Conservation (phyloP, 495 filamentous ascomycete genomes). For the Penicillium mononematosum region DNA sequence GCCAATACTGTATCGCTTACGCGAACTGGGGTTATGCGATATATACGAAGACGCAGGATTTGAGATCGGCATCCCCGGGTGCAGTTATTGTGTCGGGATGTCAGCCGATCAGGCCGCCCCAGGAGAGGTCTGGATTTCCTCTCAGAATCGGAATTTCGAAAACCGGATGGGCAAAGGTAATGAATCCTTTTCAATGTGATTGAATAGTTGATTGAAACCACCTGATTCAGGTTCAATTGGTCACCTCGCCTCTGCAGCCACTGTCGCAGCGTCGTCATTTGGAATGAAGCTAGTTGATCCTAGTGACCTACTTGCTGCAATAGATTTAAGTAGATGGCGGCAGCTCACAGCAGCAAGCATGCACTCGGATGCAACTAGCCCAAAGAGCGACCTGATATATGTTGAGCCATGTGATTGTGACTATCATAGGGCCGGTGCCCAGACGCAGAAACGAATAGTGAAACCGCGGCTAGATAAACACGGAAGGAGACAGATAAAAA, state of each 20-base stretch:
- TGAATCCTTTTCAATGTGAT: not conserved
- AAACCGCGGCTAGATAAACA: not conserved
- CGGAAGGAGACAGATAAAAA: too few relatives aligned
- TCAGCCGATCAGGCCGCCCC: constrained; percentile 38
- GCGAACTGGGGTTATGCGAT: constrained; percentile 32
- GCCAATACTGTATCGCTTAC: constrained; percentile 37
- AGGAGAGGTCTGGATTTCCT: constrained; percentile 45
- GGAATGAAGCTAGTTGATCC: constrained; percentile 39
- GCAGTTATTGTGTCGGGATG: constrained; percentile 50
- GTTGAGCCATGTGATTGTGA: constrained; percentile 6
- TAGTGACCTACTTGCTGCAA: constrained; percentile 22
- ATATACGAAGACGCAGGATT: constrained; percentile 45
- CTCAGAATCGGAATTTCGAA: constrained; percentile 49
- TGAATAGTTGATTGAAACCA: not conserved
- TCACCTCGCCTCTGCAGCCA: constrained; percentile 40
- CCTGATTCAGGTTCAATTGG: constrained; percentile 39
- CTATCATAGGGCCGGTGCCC: not conserved
- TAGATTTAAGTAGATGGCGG: constrained; percentile 24
- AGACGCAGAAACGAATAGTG: not conserved
- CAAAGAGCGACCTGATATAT: not conserved
- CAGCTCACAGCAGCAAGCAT: not conserved
- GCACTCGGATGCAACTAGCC: not conserved
- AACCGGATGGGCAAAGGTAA: constrained; percentile 50
- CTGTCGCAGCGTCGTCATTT: constrained; percentile 44
- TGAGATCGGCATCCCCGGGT: constrained; percentile 41